Base-by-base conservation (phyloP, 768 basidiomycete species). In the Naganishia antarctica region DNA sequence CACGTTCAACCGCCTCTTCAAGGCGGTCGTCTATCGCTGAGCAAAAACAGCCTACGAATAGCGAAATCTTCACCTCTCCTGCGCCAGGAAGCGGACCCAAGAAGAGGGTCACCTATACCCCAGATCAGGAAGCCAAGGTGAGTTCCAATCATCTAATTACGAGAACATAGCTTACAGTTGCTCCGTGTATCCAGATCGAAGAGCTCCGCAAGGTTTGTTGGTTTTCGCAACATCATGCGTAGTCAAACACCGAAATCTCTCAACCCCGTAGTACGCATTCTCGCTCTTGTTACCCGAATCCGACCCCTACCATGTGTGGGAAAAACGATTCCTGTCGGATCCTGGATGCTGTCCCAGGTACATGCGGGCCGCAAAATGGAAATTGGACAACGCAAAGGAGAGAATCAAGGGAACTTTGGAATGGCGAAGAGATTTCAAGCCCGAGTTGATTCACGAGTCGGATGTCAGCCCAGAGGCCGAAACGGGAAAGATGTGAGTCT, bases 401-500 rank as follows among this genome's bases (percentile, higher is more conserved):
- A 81, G 91, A 53, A 85, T 91, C 65, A 85, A 86, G 73, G 83
- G 81, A 0, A 91, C 89, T 0, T 63, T 92, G 4, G 88, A 89
- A 66, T 92, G 91, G 91, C 81, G 90, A 65, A 80, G 90, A 47
- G 88, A 90, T 61, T 91, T 81, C 74, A 84, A 88, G 75, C 90
- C 91, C 0, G 90, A 93, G 59, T 79, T 92, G 23, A 91, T 92
- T 64, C 80, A 82, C 4, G 89, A 89, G 3, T 87, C 86, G 45
- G 90, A 91, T 69, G 83, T 84, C 58, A 71, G 83, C 70, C 53
- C 53, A 34, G 90, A 91, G 75, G 84, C 86, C 57, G 84, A 89
- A 78, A 89, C 88, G 0, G 90, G 90, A 16, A 93, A 93, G 78
- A 91, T 93, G 90, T 90, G 69, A 60, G 85, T 76, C n/a, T n/a